Evolutionary conservation across 345 rosid species (phyloP), one percentile per base, ranked within the genome.

Genomic region (Euphorbia lathyris): DNA sequence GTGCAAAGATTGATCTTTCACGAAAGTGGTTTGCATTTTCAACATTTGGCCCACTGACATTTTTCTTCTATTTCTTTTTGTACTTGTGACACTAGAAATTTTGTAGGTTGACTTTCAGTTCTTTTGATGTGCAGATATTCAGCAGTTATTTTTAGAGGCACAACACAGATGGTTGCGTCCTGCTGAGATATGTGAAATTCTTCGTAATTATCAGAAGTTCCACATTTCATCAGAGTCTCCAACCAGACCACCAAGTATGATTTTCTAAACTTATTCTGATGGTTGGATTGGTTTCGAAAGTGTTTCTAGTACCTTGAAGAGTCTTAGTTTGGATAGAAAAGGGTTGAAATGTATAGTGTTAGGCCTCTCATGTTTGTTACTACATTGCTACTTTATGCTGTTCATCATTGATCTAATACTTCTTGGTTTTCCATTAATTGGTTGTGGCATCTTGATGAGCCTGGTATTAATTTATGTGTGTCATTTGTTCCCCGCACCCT

Each of bases 81-180:
- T 40, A 40, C 43, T 5, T 1, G 11, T 1, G 43, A 8, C 3
- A 7, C 52, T 5, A 26, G 5, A 8, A 42, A 4, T 69, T 58
- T 4, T 22, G 3, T 47, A 62, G 43, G 19, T 42, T 48, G 11
- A 50, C 61, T 43, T 10, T 65, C 2, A 9, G 38, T 22, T 7
- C 30, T 66, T 42, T 27, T 52, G 3, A 38, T 9, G 64, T 58
- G 63, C 76, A 83, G 86, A 80, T 72, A 70, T 80, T 63, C 72
- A 83, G 38, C 84, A 83, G 42, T 65, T 83, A 55, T 74, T 78
- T 71, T 47, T 71, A 58, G 95, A 88, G 84, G 98, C 98, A 6
- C 97, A 87, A 66, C 87, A 88, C 69, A 84, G 98, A 74, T 93
- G 98, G 98, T 73, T 93, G 74, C 87, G 96, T 47, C 98, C 98